These are phyloP conservation scores for Neophaeococcomyces aloes DNA, from an alignment of 2,329 filamentous ascomycete species.

Conservation along the genomic window DNA sequence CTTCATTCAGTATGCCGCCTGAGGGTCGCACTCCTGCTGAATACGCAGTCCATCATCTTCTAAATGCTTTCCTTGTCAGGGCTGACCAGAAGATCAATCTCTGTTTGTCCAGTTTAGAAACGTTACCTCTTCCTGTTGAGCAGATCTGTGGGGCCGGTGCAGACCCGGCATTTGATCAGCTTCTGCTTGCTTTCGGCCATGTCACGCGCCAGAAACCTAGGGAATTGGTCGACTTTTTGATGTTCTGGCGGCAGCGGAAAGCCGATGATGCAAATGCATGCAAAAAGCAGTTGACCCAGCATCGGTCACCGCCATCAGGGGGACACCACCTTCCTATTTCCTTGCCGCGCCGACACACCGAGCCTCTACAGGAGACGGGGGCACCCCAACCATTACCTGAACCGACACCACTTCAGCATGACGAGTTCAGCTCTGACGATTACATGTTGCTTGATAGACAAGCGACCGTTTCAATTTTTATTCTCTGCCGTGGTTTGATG, in stretches of 20 bases:
- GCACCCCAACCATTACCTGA: conserved; percentile 19
- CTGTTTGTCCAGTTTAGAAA: conserved; percentile 68
- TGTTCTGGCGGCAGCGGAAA: conserved; percentile 95
- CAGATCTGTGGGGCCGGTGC: conserved; percentile 80
- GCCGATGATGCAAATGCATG: conserved; percentile 74
- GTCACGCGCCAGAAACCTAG: conserved; percentile 92
- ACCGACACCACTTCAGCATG: conserved; percentile 14
- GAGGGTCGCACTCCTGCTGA: conserved; percentile 92
- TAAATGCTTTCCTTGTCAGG: conserved; percentile 91
- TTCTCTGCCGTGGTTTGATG: conserved; percentile 84
- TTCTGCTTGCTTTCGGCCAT: conserved; percentile 85
- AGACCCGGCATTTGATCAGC: conserved; percentile 82
- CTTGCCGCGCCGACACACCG: conserved; percentile 62
- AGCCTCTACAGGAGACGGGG: conserved; percentile 47
- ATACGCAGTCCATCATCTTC: conserved; percentile 91
- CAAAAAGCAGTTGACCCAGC: conserved; percentile 27
- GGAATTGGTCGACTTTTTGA: conserved; percentile 89
- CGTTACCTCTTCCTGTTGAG: conserved; percentile 76
- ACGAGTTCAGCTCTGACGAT: conserved; percentile 31
- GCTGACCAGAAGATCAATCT: conserved; percentile 94
- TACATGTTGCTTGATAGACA: conserved; percentile 74
- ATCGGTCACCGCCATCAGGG: conserved; percentile 5
- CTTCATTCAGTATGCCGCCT: conserved; percentile 60
- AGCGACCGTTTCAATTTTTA: conserved; percentile 89
- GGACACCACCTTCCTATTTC: conserved; percentile 24